Evolutionary conservation across 2,329 filamentous ascomycete species (phyloP).

Genomic region (Ophiocordyceps camponoti-leonardi): DNA sequence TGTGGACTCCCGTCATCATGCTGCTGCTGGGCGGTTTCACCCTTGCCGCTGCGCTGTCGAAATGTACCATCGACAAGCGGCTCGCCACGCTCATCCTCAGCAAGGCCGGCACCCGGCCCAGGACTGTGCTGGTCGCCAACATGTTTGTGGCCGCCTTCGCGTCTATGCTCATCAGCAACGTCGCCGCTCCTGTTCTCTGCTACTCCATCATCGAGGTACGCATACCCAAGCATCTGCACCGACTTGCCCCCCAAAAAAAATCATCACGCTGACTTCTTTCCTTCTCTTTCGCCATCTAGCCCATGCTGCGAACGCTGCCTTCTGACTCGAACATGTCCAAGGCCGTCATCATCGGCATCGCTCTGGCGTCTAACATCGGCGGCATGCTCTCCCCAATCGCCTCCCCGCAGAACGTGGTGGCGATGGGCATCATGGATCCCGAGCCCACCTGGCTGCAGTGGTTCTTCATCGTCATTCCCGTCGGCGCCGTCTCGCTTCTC

Average conservation of each 20-base stretch:
- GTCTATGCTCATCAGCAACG: constrained; percentile 98
- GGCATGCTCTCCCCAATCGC: constrained; percentile 95
- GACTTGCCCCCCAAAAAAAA: no score
- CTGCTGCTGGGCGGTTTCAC: constrained; percentile 90
- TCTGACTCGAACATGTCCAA: constrained; percentile 87
- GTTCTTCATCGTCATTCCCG: constrained; percentile 92
- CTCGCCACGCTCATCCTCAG: constrained; percentile 92
- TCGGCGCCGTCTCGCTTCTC: constrained; percentile 75
- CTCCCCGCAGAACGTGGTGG: constrained; percentile 93
- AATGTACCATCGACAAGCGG: constrained; percentile 94
- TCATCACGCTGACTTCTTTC: no score
- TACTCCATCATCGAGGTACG: constrained; percentile 88
- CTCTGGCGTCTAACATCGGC: constrained; percentile 85
- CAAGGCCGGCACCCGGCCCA: constrained; percentile 83
- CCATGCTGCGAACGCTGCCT: constrained; percentile 83
- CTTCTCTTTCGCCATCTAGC: constrained; percentile 22
- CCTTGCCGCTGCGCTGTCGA: constrained; percentile 83
- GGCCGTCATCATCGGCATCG: constrained; percentile 87
- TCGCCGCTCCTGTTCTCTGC: constrained; percentile 89
- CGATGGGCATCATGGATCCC: constrained; percentile 86
- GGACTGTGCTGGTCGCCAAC: constrained; percentile 82
- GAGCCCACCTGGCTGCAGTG: constrained; percentile 85
- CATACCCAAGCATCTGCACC: not conserved
- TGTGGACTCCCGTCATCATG: constrained; percentile 99
- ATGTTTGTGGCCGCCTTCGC: constrained; percentile 98